Conservation (phyloP, 805 yeast genomes). For the Ogataea philodendri region DNA sequence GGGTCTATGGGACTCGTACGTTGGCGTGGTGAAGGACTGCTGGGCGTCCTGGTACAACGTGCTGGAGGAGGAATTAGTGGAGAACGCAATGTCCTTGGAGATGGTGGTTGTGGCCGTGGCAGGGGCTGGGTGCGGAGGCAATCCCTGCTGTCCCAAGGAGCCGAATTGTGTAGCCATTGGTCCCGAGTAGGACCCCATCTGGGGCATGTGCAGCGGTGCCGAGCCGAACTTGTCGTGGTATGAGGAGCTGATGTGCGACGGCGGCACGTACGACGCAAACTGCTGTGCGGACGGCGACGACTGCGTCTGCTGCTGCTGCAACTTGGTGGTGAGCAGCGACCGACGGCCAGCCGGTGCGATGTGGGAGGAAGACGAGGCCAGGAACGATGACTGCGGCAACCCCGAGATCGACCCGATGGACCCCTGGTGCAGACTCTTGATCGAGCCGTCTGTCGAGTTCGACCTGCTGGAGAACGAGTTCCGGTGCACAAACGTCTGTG, state of each 20-base stretch:
- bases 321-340: slow-evolving; percentile 30
- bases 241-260: slow-evolving; percentile 43
- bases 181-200: slow-evolving; percentile 8
- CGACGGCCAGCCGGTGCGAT: slow-evolving; percentile 30
- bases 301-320: slow-evolving; percentile 16
- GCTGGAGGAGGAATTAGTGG: slow-evolving; percentile 35
- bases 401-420: slow-evolving; percentile 14
- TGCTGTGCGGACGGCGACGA: slow-evolving; percentile 18
- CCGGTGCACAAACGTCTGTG: slow-evolving; percentile 25
- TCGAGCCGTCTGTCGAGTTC: slow-evolving; percentile 24
- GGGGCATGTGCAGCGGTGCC: slow-evolving; percentile 9
- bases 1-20: slow-evolving; percentile 12
- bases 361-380: slow-evolving; percentile 20
- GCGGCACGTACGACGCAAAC: slow-evolving; percentile 45
- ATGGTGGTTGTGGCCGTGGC: slow-evolving; percentile 56
- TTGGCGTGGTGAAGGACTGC: slow-evolving; percentile 22
- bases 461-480: slow-evolving; percentile 30
- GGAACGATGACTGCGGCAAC: slow-evolving; percentile 18
- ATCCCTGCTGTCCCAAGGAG: slow-evolving; percentile 19
- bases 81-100: slow-evolving; percentile 47
- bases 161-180: slow-evolving; percentile 18
- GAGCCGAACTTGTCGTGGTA: slow-evolving; percentile 18
- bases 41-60: slow-evolving; percentile 36
- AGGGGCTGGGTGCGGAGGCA: slow-evolving; percentile 40
- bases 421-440: slow-evolving; percentile 4